A percentile compares a stretch with the other conserved stretches of the same genome.
phyloP scores from a whole-genome alignment of 805 yeast species.

The Komagataella phaffii region DNA sequence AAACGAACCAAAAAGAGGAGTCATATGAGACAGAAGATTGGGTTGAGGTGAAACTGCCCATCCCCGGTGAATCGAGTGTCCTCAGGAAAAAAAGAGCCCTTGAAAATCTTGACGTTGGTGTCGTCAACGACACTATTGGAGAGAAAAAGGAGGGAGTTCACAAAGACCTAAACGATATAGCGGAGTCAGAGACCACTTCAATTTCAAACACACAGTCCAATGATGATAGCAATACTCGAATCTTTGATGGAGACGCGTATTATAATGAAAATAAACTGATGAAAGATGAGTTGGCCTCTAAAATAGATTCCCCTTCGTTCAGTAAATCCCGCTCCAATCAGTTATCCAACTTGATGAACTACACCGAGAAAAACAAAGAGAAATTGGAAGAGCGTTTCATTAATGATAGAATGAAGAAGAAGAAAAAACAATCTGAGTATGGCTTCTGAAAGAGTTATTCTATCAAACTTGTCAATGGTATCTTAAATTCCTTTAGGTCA shows the following conservation, averaged over 20 bases:
- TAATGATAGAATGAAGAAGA: slow-evolving; percentile 6
- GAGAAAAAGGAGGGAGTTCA: not conserved
- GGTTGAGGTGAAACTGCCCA: not conserved
- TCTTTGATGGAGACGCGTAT: not conserved
- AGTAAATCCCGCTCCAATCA: slow-evolving; percentile 16
- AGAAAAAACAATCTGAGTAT: slow-evolving; percentile 7
- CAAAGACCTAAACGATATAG: not conserved
- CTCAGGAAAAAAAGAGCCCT: not conserved
- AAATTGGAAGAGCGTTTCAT: slow-evolving; percentile 11
- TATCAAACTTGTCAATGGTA: not conserved
- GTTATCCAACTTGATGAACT: slow-evolving; percentile 15
- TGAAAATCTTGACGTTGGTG: not conserved
- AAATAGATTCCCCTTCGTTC: not conserved
- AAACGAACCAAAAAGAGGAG: not conserved
- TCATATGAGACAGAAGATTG: not conserved
- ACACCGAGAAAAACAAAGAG: slow-evolving; percentile 15
- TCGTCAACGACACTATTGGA: not conserved
- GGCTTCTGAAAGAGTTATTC: slow-evolving; percentile 6
- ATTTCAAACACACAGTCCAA: not conserved
- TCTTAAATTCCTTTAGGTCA: not conserved
- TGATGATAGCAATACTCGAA: not conserved
- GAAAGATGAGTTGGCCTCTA: not conserved
- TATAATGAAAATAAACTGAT: not conserved
- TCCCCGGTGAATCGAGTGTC: not conserved
- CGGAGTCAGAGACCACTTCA: not conserved